phyloP scores from a whole-genome alignment of 163 green algal species.

The Scenedesmus sp. region DNA sequence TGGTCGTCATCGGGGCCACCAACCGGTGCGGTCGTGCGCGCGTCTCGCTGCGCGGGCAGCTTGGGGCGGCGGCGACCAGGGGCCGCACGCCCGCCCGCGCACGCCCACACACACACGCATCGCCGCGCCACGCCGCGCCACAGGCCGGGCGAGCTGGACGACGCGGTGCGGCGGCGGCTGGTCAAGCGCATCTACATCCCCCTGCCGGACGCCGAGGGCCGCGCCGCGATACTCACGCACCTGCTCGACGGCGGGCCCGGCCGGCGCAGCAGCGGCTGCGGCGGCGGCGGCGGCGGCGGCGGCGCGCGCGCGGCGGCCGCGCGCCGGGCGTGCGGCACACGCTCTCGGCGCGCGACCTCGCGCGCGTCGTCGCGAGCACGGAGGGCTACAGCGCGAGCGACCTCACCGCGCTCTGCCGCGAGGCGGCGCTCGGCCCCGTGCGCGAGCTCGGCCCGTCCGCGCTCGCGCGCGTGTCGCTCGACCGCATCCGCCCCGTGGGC shows the following conservation, averaged over 20 bases:
- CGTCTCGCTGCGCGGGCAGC: background rate
- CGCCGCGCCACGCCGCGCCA: too few relatives aligned
- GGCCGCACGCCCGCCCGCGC: too few relatives aligned
- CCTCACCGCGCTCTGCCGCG: conserved; percentile 65
- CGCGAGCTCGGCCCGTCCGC: conserved; percentile 64
- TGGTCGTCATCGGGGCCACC: conserved; percentile 86
- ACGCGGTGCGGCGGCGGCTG: conserved; percentile 85
- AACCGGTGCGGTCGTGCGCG: conserved; percentile 72
- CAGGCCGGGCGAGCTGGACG: conserved; percentile 86
- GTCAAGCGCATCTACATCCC: conserved; percentile 93
- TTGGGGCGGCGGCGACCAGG: too few relatives aligned
- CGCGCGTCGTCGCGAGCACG: conserved; percentile 37
- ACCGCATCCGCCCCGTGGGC: conserved; percentile 54
- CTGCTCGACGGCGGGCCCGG: conserved; percentile 67
- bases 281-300: background rate
- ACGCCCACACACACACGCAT: too few relatives aligned
- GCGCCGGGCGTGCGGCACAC: background rate
- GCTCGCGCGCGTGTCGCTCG: conserved; percentile 52
- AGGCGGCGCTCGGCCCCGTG: conserved; percentile 73
- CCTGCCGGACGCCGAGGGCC: conserved; percentile 69
- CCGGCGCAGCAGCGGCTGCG: conserved; percentile 37
- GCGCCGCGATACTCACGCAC: conserved; percentile 64
- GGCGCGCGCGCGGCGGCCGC: background rate
- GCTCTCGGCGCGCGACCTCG: conserved; percentile 9
- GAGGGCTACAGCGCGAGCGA: conserved; percentile 47